Conservation (phyloP, 768 basidiomycete species). For the Suillus luteus region DNA sequence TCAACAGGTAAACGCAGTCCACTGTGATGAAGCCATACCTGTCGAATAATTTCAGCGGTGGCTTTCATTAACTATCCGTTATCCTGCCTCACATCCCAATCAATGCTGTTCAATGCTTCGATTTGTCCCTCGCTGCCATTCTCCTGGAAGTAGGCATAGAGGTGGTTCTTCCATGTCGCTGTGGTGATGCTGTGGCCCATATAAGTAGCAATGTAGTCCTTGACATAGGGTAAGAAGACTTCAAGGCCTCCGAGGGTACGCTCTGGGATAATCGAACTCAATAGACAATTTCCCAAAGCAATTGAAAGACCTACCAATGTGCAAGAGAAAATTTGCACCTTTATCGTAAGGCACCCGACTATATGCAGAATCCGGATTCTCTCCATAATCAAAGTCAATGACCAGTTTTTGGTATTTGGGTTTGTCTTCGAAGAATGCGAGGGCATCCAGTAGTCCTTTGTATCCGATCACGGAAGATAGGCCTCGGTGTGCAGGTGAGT, state of each 20-base stretch:
- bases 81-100: slow-evolving; percentile 52
- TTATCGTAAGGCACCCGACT: slow-evolving; percentile 54
- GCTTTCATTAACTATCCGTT: too few species aligned
- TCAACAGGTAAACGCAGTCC: slow-evolving; percentile 50
- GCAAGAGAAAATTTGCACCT: slow-evolving; percentile 58
- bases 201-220: slow-evolving; percentile 56
- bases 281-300: background rate
- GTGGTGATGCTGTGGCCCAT: slow-evolving; percentile 59
- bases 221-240: slow-evolving; percentile 57
- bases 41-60: background rate
- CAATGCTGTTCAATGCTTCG: slow-evolving; percentile 48
- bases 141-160: slow-evolving; percentile 52
- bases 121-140: slow-evolving; percentile 46
- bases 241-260: slow-evolving; percentile 57
- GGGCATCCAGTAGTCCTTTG: slow-evolving; percentile 47
- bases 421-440: slow-evolving; percentile 41
- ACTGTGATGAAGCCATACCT: slow-evolving; percentile 62
- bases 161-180: slow-evolving; percentile 56
- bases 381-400: slow-evolving; percentile 47
- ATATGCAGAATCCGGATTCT: slow-evolving; percentile 52
- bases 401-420: slow-evolving; percentile 56
- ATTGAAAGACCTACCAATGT: slow-evolving; percentile 43
- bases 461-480: slow-evolving; percentile 53
- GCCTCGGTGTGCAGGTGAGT: slow-evolving; percentile 50
- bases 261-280: slow-evolving; percentile 34